These are phyloP conservation scores for Neoarthrinium moseri DNA, from an alignment of 2,329 filamentous ascomycete species.

Conservation along the genomic window DNA sequence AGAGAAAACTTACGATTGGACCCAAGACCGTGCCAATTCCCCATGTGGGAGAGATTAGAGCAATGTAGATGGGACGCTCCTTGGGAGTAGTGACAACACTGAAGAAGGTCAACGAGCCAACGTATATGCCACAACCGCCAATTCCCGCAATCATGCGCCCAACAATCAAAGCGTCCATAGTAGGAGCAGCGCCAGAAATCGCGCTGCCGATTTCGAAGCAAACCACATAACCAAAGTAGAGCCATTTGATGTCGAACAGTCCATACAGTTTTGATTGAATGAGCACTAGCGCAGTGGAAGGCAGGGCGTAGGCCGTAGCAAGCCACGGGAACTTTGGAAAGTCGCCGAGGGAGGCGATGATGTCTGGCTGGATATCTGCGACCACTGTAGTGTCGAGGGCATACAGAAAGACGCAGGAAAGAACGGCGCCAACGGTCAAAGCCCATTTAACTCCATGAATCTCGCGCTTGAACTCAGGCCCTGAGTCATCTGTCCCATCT, in stretches of 20 bases:
- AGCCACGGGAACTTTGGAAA: slow-evolving; percentile 38
- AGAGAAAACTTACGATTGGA: no score
- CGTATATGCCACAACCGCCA: slow-evolving; percentile 41
- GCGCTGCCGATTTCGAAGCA: slow-evolving; percentile 20
- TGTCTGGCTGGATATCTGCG: slow-evolving; percentile 39
- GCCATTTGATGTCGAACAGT: slow-evolving; percentile 39
- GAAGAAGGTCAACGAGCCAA: slow-evolving; percentile 25
- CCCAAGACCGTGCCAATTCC: slow-evolving; percentile 43
- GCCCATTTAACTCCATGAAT: no score
- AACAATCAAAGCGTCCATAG: slow-evolving; percentile 44
- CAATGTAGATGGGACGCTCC: slow-evolving; percentile 27
- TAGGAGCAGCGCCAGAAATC: slow-evolving; percentile 39
- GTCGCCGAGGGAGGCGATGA: slow-evolving; percentile 31
- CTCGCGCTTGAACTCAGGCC: no score
- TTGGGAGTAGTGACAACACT: slow-evolving; percentile 20
- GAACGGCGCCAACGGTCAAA: background rate
- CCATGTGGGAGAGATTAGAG: slow-evolving; percentile 30
- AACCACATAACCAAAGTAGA: slow-evolving; percentile 16
- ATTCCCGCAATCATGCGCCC: slow-evolving; percentile 42
- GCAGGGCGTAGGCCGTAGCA: slow-evolving; percentile 31
- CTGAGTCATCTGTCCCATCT: no score
- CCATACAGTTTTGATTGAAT: slow-evolving; percentile 28
- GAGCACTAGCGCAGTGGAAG: slow-evolving; percentile 29
- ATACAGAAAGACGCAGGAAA: slow-evolving; percentile 26
- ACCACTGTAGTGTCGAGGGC: slow-evolving; percentile 42